Evolutionary conservation across 768 basidiomycete species (phyloP), one percentile per base, ranked within the genome.

Genomic region (Mycena polygramma): DNA sequence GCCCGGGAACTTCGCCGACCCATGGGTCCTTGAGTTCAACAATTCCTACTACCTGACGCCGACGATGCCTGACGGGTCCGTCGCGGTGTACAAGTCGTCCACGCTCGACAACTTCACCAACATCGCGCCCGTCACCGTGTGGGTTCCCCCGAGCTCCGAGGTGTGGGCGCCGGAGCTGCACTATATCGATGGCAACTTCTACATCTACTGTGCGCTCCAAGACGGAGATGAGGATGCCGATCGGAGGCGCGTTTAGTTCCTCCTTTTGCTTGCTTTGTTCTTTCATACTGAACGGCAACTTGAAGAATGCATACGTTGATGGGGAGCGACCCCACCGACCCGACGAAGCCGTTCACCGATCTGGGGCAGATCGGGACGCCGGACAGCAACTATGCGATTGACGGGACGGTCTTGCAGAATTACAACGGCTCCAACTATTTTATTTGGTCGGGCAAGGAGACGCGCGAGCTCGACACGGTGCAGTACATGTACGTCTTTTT

Each of bases 101-200:
- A 36, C 26, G 36, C 62, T 69, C n/a, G 68, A 69, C 61, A 63
- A 69, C 57, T 69, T 69, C 68, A 62, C n/a, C 22, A 60, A 30
- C 22, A 22, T 49, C 22, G 35, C 39, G 30, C 62, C 68, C 9
- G 37, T 49, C 30, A 69, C 60, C 4, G 60, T 69, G 20, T 63
- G 60, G 68, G 62, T 58, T 6, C 68, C 60, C 15, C 60, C 53
- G 36, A 55, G 63, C 43, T 24, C 61, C 13, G 57, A 14, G 36
- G 60, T 30, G 8, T 69, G 68, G 68, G 68, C 68, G 4, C 68
- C 68, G 17, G 68, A 69, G 53, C 60, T 69, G 68, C 68, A 69
- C 22, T 45, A 51, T 13, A 63, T 69, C 19, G 68, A 51, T 24
- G 68, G 61, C 15, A 36, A 69, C 22, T 63, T 57, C 13, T 69